Conservation (phyloP, 2,329 filamentous ascomycete genomes). For the Metarhizium rileyi region DNA sequence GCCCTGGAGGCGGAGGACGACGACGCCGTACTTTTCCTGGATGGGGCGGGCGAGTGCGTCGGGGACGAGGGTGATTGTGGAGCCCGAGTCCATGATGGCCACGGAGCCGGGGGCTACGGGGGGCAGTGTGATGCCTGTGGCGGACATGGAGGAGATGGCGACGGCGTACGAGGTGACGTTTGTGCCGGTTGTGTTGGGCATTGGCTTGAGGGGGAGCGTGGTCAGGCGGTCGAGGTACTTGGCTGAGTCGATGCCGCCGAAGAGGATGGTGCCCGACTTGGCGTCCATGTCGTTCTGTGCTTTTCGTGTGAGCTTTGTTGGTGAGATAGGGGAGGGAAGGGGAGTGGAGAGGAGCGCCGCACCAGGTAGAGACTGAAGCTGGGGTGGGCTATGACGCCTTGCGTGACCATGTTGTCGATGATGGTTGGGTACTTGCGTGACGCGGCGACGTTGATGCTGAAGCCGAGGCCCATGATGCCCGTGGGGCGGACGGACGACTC, state of each 20-base stretch:
- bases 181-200: constrained; percentile 30
- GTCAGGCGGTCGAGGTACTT: constrained; percentile 53
- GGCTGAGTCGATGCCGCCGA: constrained; percentile 67
- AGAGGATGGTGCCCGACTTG: constrained; percentile 60
- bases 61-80: constrained; percentile 60
- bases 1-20: constrained; percentile 20
- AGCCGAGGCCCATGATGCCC: constrained; percentile 51
- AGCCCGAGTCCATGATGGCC: constrained; percentile 66
- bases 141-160: constrained; percentile 28
- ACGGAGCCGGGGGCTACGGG: constrained; percentile 29
- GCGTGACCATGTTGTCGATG: constrained; percentile 51
- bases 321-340: background rate
- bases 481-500: constrained; percentile 36
- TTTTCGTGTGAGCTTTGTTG: background rate
- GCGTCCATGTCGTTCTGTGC: constrained; percentile 48
- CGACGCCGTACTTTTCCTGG: constrained; percentile 42
- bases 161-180: constrained; percentile 30
- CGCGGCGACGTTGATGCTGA: constrained; percentile 39
- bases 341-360: constrained; percentile 5
- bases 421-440: constrained; percentile 43
- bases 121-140: constrained; percentile 22
- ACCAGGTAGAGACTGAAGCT: constrained; percentile 61
- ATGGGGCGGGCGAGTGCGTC: constrained; percentile 42
- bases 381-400: constrained; percentile 51
- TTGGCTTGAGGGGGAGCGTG: constrained; percentile 35